Base-by-base conservation (phyloP, 768 basidiomycete genomes). In the Lentinus tigrinus region DNA sequence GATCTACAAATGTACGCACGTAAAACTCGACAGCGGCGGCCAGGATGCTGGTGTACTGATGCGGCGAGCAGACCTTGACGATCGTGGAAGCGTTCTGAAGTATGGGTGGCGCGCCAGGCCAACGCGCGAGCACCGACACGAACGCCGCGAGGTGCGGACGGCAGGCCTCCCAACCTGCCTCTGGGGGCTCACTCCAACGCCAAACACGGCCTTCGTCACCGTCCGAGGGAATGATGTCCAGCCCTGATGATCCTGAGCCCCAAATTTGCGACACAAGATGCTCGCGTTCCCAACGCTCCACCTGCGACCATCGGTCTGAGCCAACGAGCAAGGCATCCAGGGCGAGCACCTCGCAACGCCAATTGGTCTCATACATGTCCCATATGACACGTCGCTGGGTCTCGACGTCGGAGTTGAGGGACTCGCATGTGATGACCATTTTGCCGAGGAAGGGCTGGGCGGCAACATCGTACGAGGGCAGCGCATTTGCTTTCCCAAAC, bases 331-430 rank as follows among this genome's bases (percentile, higher is more conserved):
- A 21, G 10, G 44, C 31, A 27, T 47, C 54, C 31, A 55, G 40
- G 1, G 44, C 54, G 13, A 55, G 21, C 9, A 55, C 23, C 16
- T 55, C 54, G 24, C 54, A 47, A 3, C 54, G 9, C 31, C 31
- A 55, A 14, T 55, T 55, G 23, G 34, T 37, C 28, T 55, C 54
- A 16, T 55, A 31, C 9, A 27, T 17, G 19, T 55, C 44, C 54
- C 54, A 55, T 4, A 55, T 23, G 3, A 54, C 3, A 5, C 16
- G 16, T 3, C 13, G 3, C 14, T 36, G 52, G 26, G 43, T 10
- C 19, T 17, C 36, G 4, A 11, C 4, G 26, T 54, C 31, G 8
- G 13, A 16, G 14, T 16, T 4, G 9, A 27, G 13, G 1, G 10
- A 7, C 26, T 52, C 14, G 39, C 26, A 5, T 3, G 23, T 40